phyloP scores from a whole-genome alignment of 495 filamentous ascomycete species.

The Cetradonia linearis region DNA sequence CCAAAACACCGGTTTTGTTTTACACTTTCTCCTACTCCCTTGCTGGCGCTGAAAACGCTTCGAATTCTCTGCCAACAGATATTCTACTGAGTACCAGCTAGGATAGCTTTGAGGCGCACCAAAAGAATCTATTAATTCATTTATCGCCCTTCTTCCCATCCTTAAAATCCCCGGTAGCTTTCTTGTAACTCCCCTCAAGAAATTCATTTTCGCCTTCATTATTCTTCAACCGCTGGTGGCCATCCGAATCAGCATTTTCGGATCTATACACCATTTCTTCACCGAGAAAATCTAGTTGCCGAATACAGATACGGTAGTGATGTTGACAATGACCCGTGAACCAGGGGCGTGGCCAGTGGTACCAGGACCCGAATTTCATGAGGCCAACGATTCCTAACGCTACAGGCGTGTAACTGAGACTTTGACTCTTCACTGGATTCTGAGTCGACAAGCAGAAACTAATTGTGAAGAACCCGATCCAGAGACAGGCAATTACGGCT shows the following conservation, averaged over 20 bases:
- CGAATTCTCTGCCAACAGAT: conserved; percentile 20
- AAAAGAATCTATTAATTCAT: conserved; percentile 2
- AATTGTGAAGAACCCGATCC: conserved; percentile 45
- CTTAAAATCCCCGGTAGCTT: conserved; percentile 2
- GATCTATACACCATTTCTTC: conserved; percentile 20
- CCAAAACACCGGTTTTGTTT: background rate
- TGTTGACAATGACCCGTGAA: conserved; percentile 39
- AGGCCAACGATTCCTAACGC: conserved; percentile 51
- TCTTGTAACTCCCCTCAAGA: background rate
- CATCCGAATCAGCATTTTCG: conserved; percentile 16
- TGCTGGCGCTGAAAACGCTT: conserved; percentile 19
- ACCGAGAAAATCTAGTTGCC: conserved; percentile 23
- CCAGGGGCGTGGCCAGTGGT: conserved; percentile 44
- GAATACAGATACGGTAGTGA: conserved; percentile 24
- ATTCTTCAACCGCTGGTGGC: conserved; percentile 16
- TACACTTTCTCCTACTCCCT: conserved; percentile 18
- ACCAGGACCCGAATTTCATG: conserved; percentile 34
- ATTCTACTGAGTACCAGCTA: conserved; percentile 10
- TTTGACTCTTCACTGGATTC: conserved; percentile 46
- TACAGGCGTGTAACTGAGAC: conserved; percentile 54
- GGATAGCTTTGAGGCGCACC: background rate
- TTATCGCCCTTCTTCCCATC: conserved; percentile 13
- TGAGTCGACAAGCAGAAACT: conserved; percentile 54
- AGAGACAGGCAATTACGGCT: conserved; percentile 42
- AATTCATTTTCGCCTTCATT: conserved; percentile 8